phyloP scores from a whole-genome alignment of 306 rosid genomes.

The Coriaria nepalensis region DNA sequence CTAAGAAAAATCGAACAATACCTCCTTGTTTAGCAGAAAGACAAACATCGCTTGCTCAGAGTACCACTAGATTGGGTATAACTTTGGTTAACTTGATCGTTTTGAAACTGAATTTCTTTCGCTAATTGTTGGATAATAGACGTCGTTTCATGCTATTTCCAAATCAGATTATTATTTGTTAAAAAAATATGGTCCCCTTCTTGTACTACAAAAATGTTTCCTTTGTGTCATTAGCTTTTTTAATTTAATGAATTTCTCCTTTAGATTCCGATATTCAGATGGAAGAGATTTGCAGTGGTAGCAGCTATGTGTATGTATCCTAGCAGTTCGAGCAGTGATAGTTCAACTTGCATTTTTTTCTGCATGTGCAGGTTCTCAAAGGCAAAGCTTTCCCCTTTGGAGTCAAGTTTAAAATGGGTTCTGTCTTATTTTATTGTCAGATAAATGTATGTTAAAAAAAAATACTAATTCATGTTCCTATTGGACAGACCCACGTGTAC shows the following conservation, averaged over 20 bases:
- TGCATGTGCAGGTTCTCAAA: conserved; percentile 74
- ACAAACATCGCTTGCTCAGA: too few species aligned
- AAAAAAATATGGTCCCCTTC: too few species aligned
- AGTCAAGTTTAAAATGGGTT: not conserved
- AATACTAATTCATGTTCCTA: conserved; percentile 9
- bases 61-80: too few species aligned
- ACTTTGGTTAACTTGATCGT: too few species aligned
- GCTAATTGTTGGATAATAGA: too few species aligned
- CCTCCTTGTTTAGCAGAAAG: too few species aligned
- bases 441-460: conserved; percentile 15
- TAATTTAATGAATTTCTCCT: conserved; percentile 3
- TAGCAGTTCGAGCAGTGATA: conserved; percentile 86
- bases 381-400: not conserved
- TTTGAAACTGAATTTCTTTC: too few species aligned
- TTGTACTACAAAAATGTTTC: too few species aligned
- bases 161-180: too few species aligned
- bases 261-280: conserved; percentile 79
- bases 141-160: too few species aligned
- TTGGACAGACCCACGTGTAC: conserved; percentile 60
- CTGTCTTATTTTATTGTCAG: conserved; percentile 13
- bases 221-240: not conserved
- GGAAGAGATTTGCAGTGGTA: conserved; percentile 87
- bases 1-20: too few species aligned
- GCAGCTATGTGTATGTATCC: conserved; percentile 98
- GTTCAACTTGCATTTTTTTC: conserved; percentile 96